A percentile compares a stretch with the other conserved stretches of the same genome.
phyloP scores from a whole-genome alignment of 83 land plant species.

The Picea engelmannii region DNA sequence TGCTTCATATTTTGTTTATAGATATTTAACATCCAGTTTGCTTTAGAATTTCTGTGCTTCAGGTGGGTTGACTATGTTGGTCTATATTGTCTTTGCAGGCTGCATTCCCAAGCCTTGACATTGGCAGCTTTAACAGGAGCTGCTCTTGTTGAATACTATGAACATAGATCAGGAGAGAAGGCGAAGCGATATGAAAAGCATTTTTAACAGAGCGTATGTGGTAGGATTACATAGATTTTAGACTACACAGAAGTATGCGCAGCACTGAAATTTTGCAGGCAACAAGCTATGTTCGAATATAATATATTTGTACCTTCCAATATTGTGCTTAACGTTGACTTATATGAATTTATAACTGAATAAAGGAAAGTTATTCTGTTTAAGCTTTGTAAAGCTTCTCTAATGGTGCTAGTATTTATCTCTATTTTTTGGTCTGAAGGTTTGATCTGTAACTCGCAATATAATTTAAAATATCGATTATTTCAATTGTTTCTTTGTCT shows the following conservation, averaged over 20 bases:
- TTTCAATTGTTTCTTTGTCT: too few relatives aligned
- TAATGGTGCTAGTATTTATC: too few relatives aligned
- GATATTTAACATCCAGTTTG: neutral
- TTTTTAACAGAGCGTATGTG: neutral
- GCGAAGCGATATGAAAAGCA: slow-evolving; percentile 48
- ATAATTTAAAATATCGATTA: too few relatives aligned
- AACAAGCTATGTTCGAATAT: neutral
- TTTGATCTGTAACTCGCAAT: too few relatives aligned
- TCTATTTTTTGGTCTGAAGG: too few relatives aligned
- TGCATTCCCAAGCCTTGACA: slow-evolving; percentile 76
- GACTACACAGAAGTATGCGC: neutral
- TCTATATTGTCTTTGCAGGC: slow-evolving; percentile 30
- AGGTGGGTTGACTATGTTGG: neutral
- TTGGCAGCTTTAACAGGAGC: slow-evolving; percentile 77
- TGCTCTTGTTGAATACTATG: slow-evolving; percentile 74
- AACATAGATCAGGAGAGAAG: slow-evolving; percentile 43
- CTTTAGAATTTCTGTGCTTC: neutral
- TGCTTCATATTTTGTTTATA: neutral
- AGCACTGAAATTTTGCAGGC: neutral
- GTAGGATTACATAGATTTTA: neutral
- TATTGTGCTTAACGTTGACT: neutral
- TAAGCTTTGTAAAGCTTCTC: too few relatives aligned
- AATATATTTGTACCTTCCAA: neutral
- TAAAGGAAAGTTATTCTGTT: neutral
- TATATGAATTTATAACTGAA: neutral